Conservation (phyloP, 768 basidiomycete genomes). For the Psilocybe cubensis region DNA sequence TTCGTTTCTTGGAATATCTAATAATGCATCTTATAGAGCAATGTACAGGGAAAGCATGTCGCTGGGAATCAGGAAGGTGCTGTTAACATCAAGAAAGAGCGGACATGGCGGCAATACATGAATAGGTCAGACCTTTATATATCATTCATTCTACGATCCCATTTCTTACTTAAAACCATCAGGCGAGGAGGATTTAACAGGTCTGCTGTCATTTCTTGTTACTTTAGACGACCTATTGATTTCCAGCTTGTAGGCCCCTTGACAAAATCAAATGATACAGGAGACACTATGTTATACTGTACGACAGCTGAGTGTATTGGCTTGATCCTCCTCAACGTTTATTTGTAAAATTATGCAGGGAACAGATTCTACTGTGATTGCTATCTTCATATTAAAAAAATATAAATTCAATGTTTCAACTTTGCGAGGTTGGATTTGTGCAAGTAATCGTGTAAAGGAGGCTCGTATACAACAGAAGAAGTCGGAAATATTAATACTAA, state of each 20-base stretch:
- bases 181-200: conserved; percentile 90
- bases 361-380: background rate
- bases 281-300: background rate
- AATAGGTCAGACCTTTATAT: conserved; percentile 64
- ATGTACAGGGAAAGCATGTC: conserved; percentile 71
- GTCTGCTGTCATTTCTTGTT: conserved; percentile 33
- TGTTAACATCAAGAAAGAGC: conserved; percentile 72
- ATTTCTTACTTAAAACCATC: conserved; percentile 11
- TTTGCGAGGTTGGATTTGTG: too few species aligned
- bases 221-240: conserved; percentile 57
- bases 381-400: background rate
- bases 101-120: conserved; percentile 99
- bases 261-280: conserved; percentile 87
- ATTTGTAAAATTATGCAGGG: conserved; percentile 12
- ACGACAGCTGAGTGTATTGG: conserved; percentile 19
- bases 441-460: conserved; percentile 14
- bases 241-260: conserved; percentile 64
- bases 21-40: background rate
- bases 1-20: conserved; percentile 25
- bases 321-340: conserved; percentile 4
- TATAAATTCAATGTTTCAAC: too few species aligned
- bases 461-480: conserved; percentile 12
- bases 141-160: conserved; percentile 1
- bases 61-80: conserved; percentile 80
- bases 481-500: conserved; percentile 12